A percentile compares a stretch with the other conserved stretches of the same genome.
Conservation (phyloP, 2,329 filamentous ascomycete genomes). For the Bipolaris gigantea region DNA sequence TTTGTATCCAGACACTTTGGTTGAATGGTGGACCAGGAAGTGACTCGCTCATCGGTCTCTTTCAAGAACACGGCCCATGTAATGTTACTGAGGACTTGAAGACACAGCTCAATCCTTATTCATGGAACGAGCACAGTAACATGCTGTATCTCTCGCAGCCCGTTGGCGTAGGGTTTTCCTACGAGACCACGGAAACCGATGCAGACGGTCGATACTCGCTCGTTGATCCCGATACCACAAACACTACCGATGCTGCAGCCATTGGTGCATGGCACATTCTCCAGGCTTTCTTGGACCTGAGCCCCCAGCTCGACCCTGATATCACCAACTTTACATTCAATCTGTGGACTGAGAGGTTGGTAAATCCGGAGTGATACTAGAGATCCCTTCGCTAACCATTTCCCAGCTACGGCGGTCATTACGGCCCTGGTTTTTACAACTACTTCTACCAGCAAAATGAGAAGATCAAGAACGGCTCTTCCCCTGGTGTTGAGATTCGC, state of each 20-base stretch:
- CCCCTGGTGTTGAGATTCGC: slow-evolving; percentile 53
- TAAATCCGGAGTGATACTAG: background rate
- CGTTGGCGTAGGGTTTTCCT: slow-evolving; percentile 47
- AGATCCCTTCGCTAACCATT: background rate
- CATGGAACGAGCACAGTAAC: slow-evolving; percentile 46
- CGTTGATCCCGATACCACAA: slow-evolving; percentile 33
- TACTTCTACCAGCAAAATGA: slow-evolving; percentile 61
- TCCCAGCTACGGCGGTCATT: slow-evolving; percentile 48
- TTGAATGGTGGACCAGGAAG: slow-evolving; percentile 57
- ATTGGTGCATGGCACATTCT: slow-evolving; percentile 43
- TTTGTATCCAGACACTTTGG: slow-evolving; percentile 48
- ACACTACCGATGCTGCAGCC: slow-evolving; percentile 41
- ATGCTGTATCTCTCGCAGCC: slow-evolving; percentile 47
- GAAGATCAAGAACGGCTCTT: slow-evolving; percentile 53
- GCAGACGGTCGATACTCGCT: slow-evolving; percentile 35
- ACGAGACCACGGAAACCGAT: slow-evolving; percentile 36
- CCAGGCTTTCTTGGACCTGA: slow-evolving; percentile 41
- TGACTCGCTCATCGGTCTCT: slow-evolving; percentile 58
- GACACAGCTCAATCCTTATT: slow-evolving; percentile 43
- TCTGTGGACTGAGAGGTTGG: slow-evolving; percentile 50
- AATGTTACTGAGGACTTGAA: slow-evolving; percentile 43
- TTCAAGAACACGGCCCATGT: slow-evolving; percentile 46
- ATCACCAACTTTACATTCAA: slow-evolving; percentile 57
- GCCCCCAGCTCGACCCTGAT: slow-evolving; percentile 51
- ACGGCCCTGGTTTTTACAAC: slow-evolving; percentile 58